Base-by-base conservation (phyloP, 768 basidiomycete species). In the Naematelia encephala region DNA sequence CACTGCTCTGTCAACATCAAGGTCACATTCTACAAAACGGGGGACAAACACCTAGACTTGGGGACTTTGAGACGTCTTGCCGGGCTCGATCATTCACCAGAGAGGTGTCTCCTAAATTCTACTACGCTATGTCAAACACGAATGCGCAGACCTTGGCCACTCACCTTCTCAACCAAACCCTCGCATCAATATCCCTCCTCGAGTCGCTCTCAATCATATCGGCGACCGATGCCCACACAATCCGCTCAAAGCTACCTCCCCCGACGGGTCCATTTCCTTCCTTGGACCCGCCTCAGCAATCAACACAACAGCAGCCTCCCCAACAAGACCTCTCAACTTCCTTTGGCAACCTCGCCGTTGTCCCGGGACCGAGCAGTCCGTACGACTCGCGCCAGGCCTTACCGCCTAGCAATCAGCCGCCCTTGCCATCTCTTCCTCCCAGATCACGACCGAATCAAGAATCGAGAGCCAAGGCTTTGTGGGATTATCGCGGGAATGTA, bases 401-500 rank as follows among this genome's bases (percentile, higher is more conserved):
- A 21, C 46, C 11, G 8, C 46, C n/a, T 19, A 21, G n/a, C 46
- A 25, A 28, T 34, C 26, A 19, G 14, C 52, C 58, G 11, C 13
- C 58, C n/a, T 27, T 43, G 50, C 55, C 60, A 1, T n/a, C 34
- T 1, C 48, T 26, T 14, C 51, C 43, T 19, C 23, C 60, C 4
- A 39, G 34, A 39, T 8, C 8, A 8, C n/a, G 21, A 42, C 27
- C 21, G 42, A 21, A 12, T n/a, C 5, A 22, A 21, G 60, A 52
- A 51, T 14, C 21, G 11, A 54, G 52, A 25, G 56, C 58, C 13
- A 54, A 60, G 42, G 72, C 72, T 0, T 48, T 73, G 27, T 73
- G 72, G 72, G 72, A 73, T 52, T 73, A 70, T 49, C 56, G 49
- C 39, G 72, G 72, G 10, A 69, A 57, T 19, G 71, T 73, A 39